Conservation (phyloP, 2,329 filamentous ascomycete genomes). For the Arthrinium phaeospermum region DNA sequence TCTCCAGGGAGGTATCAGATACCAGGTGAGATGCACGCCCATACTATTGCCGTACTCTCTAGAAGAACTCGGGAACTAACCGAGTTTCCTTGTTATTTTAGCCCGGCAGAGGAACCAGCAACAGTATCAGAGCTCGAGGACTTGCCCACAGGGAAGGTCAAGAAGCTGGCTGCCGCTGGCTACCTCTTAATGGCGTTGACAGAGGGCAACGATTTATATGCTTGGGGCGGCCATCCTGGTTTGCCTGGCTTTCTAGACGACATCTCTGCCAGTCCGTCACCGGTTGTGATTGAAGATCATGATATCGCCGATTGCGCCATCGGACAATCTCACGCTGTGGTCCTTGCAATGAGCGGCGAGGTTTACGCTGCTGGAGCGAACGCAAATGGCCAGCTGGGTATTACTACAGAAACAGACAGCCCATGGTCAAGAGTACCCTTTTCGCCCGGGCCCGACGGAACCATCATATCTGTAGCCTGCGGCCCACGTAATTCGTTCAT, state of each 20-base stretch:
- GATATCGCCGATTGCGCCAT: constrained; percentile 64
- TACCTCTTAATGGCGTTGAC: constrained; percentile 65
- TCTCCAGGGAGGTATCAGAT: constrained; percentile 55
- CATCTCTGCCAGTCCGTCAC: constrained; percentile 45
- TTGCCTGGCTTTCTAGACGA: constrained; percentile 39
- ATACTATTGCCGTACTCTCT: constrained; percentile 15
- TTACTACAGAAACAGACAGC: constrained; percentile 35
- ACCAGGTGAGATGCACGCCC: constrained; percentile 38
- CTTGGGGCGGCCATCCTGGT: constrained; percentile 60
- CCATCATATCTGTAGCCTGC: constrained; percentile 50
- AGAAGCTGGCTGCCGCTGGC: constrained; percentile 60
- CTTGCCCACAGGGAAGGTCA: constrained; percentile 57
- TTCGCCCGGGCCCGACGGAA: constrained; percentile 31
- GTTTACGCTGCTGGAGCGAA: constrained; percentile 65
- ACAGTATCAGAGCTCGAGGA: constrained; percentile 55
- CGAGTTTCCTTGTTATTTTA: constrained; percentile 29
- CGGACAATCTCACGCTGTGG: constrained; percentile 64
- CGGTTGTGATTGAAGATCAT: constrained; percentile 51
- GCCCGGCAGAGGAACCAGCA: constrained; percentile 52
- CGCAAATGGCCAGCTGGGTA: constrained; percentile 63
- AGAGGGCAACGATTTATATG: constrained; percentile 61
- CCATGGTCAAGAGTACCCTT: constrained; percentile 47
- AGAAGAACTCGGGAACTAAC: neutral
- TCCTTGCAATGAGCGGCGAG: constrained; percentile 53
- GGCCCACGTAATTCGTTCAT: constrained; percentile 58